Base-by-base conservation (phyloP, 2,329 filamentous ascomycete genomes). In the Colletotrichum sojae region DNA sequence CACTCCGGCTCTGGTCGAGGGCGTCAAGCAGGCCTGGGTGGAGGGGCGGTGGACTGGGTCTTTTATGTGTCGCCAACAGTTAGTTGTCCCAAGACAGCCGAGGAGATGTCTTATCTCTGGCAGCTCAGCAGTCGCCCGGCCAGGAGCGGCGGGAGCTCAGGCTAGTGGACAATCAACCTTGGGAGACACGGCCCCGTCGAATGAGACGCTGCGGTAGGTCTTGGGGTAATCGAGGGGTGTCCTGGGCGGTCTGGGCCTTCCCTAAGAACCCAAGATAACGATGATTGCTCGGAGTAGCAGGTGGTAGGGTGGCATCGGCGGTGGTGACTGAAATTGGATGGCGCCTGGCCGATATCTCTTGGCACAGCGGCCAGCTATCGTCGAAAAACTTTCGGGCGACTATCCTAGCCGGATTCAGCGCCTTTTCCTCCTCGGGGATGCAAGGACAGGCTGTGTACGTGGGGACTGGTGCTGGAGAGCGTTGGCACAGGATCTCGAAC, bases 181-280 rank as follows among this genome's bases (percentile, higher is more conserved):
- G 31, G 43, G 31, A 39, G 40, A 31, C 64, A 63, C 52, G 58
- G 58, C 52, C 20, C 48, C 25, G 51, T 45, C 52, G 31, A 63
- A 63, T 57, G 43, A 36, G 16, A 57, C 39, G 15, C 8, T 46
- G 40, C 43, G 22, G 55, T 27, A 22, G 25, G 36, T 54, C 51
- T 55, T 63, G 49, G 49, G 18, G 54, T 45, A 16, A 8, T 18
- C 16, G 40, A 36, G 16, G 40, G 55, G 25, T 58, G 39, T 58
- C 18, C 13, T 49, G 40, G 54, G 39, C n/a, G 55, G 25, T 52
- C 18, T 18, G 45, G 16, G 18, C 16, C 45, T 12, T 25, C 51
- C 39, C 43, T 51, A 36, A n/a, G 46, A 36, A 10, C 31, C 31
- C 31, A 31, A 55, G 66, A 66, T 69, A 66, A 66, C 49, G 51